Evolutionary conservation across 2,329 filamentous ascomycete species (phyloP).

Genomic region (Eutypella sp.): DNA sequence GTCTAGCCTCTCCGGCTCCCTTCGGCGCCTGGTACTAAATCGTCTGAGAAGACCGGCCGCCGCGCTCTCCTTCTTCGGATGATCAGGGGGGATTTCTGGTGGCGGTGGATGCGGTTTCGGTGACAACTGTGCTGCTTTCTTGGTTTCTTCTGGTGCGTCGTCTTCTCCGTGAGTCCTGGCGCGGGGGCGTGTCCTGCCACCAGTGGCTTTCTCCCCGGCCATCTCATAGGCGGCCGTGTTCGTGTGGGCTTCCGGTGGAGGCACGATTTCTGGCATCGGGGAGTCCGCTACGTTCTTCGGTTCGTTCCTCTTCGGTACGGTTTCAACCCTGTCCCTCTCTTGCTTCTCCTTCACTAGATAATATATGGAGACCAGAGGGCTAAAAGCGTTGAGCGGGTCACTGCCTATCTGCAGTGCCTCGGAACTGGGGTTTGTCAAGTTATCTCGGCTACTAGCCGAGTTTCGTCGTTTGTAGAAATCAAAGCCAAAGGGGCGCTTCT

Average conservation of each 20-base stretch:
- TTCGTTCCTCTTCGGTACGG: conserved; percentile 23
- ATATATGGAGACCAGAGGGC: conserved; percentile 88
- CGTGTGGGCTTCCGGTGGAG: conserved; percentile 83
- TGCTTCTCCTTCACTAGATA: conserved; percentile 95
- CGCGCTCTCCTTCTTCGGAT: conserved; percentile 77
- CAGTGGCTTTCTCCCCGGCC: conserved; percentile 81
- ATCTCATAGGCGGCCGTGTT: conserved; percentile 82
- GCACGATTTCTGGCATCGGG: conserved; percentile 65
- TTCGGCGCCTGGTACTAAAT: conserved; percentile 81
- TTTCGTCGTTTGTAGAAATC: conserved; percentile 96
- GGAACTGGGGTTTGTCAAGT: conserved; percentile 73
- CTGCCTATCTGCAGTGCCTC: conserved; percentile 78
- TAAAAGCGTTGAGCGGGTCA: conserved; percentile 90
- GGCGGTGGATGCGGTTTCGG: conserved; percentile 41
- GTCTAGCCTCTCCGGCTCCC: conserved; percentile 59
- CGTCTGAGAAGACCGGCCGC: conserved; percentile 79
- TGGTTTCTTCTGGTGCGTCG: conserved; percentile 70
- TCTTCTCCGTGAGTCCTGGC: conserved; percentile 94
- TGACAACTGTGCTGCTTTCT: conserved; percentile 57
- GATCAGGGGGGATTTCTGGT: conserved; percentile 55
- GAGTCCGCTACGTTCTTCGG: conserved; percentile 39
- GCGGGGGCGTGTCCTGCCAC: conserved; percentile 75
- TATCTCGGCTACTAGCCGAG: conserved; percentile 84
- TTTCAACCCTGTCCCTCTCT: conserved; percentile 61
- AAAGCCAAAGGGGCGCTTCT: conserved; percentile 80